phyloP scores from a whole-genome alignment of 2,329 filamentous ascomycete species.

The Emergomyces africanus region DNA sequence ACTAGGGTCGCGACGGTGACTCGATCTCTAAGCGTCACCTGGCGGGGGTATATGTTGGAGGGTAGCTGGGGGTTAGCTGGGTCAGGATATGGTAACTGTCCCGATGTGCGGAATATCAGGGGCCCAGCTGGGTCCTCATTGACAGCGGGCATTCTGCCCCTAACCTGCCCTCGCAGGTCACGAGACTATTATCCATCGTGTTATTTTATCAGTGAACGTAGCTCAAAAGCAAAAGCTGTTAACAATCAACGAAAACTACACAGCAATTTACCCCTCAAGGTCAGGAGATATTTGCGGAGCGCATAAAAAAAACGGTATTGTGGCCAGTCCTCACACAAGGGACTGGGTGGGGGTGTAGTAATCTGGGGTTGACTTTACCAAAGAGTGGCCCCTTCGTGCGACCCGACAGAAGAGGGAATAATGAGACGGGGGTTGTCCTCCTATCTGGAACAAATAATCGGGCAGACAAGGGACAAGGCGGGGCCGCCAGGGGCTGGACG shows the following conservation, averaged over 20 bases:
- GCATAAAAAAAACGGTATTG: neutral
- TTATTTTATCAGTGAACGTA: neutral
- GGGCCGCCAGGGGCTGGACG: neutral
- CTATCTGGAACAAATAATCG: neutral
- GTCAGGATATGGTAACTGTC: constrained; percentile 51
- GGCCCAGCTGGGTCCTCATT: constrained; percentile 62
- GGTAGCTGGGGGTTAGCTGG: constrained; percentile 52
- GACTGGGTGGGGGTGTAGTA: neutral
- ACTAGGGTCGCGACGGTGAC: constrained; percentile 74
- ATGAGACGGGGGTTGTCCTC: neutral
- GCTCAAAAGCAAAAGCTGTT: neutral
- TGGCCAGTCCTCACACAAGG: neutral
- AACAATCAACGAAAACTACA: neutral
- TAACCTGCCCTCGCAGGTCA: constrained; percentile 9
- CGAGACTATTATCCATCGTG: constrained; percentile 8
- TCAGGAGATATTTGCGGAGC: neutral
- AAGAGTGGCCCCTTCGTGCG: neutral
- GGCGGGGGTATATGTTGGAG: constrained; percentile 54
- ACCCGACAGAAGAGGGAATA: neutral
- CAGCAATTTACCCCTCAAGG: neutral
- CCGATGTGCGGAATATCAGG: constrained; percentile 57
- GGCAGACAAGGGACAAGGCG: neutral
- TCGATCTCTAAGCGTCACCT: constrained; percentile 71
- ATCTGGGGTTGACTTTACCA: neutral
- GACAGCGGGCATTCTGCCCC: constrained; percentile 55